A percentile compares a stretch with the other conserved stretches of the same genome.
phyloP scores from a whole-genome alignment of 306 rosid species.

The Rosa rugosa region DNA sequence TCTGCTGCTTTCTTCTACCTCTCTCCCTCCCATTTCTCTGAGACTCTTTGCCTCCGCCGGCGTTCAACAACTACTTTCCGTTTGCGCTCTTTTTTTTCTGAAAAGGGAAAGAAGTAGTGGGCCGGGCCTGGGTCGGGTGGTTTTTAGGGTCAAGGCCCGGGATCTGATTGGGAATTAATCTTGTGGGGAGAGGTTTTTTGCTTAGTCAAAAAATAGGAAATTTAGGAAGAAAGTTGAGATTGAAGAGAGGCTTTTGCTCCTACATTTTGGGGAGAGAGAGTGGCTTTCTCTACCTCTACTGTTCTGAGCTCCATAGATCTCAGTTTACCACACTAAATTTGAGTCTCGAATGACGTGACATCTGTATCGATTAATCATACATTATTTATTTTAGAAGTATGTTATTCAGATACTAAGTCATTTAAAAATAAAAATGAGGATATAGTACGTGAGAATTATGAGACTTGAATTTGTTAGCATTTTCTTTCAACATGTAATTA shows the following conservation, averaged over 20 bases:
- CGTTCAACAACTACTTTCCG: too few species aligned
- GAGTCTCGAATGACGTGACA: too few species aligned
- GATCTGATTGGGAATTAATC: not conserved
- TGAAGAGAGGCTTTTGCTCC: not conserved
- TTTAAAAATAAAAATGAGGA: too few species aligned
- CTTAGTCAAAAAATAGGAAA: not conserved
- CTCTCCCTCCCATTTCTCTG: conserved; percentile 37
- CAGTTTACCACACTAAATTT: too few species aligned
- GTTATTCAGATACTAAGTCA: too few species aligned
- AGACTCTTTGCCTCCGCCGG: conserved; percentile 32
- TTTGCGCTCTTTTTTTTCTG: not conserved
- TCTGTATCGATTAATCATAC: not conserved
- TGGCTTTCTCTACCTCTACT: not conserved
- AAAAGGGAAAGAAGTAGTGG: not conserved
- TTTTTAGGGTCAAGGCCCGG: not conserved
- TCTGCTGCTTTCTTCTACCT: conserved; percentile 12
- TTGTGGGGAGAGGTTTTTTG: not conserved
- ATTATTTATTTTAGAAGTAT: too few species aligned
- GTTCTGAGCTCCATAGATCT: not conserved
- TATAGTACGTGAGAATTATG: too few species aligned
- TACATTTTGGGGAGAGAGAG: not conserved
- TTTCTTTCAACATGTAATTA: too few species aligned
- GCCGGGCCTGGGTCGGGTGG: not conserved
- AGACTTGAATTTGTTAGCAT: too few species aligned
- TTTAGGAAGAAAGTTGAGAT: not conserved